Evolutionary conservation across 1,139 yeast genomes (phyloP).

Genomic region (Taiozyma sp.): DNA sequence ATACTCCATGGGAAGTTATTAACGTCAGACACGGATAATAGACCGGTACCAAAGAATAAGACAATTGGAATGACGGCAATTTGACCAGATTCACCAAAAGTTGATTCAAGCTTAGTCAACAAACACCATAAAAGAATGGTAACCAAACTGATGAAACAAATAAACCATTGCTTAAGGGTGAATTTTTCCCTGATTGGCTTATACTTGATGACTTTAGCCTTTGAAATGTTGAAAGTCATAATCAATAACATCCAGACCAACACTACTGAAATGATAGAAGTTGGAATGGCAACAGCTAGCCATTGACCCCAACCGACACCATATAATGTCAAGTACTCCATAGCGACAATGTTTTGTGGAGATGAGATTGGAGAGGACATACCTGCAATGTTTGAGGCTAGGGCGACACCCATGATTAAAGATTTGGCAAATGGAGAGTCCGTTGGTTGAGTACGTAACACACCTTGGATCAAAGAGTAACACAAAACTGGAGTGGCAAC

Average conservation of each 20-base stretch:
- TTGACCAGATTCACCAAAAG: conserved; percentile 70
- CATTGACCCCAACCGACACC: conserved; percentile 75
- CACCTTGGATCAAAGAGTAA: conserved; percentile 61
- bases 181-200: conserved; percentile 58
- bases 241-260: conserved; percentile 57
- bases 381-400: conserved; percentile 71
- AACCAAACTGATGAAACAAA: conserved; percentile 41
- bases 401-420: conserved; percentile 64
- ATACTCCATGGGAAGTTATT: conserved; percentile 77
- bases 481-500: conserved; percentile 78
- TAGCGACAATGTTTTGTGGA: conserved; percentile 74
- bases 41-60: conserved; percentile 66
- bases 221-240: conserved; percentile 47
- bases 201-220: conserved; percentile 38
- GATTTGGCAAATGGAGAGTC: conserved; percentile 61
- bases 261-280: conserved; percentile 49
- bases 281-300: conserved; percentile 66
- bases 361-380: conserved; percentile 82
- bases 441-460: conserved; percentile 57
- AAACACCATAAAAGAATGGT: conserved; percentile 75
- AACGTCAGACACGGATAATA: conserved; percentile 60
- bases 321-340: conserved; percentile 59
- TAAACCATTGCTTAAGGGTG: conserved; percentile 60
- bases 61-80: conserved; percentile 65
- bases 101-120: conserved; percentile 47